Evolutionary conservation across 78 protist genomes (phyloP).

Genomic region (Emiliania huxleyi): DNA sequence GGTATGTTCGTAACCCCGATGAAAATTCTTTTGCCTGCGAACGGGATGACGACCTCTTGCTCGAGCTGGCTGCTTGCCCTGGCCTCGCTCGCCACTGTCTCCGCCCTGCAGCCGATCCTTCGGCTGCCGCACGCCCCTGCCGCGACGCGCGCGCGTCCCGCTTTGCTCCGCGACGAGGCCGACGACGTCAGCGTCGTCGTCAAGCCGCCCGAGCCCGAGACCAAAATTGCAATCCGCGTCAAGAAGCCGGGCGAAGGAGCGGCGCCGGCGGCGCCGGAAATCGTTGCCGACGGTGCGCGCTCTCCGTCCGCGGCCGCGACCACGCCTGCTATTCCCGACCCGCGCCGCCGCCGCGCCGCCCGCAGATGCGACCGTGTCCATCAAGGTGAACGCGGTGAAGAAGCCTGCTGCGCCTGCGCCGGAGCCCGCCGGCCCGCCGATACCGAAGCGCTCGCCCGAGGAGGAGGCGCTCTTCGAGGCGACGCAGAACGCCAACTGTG

Average conservation of each 20-base stretch:
- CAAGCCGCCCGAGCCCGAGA: background rate
- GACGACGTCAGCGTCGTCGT: no score
- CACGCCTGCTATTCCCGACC: background rate
- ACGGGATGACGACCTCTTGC: no score
- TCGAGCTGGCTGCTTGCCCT: no score
- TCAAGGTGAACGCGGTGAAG: background rate
- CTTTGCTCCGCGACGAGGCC: no score
- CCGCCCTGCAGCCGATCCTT: no score
- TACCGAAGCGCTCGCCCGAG: background rate
- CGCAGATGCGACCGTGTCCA: background rate
- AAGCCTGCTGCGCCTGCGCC: background rate
- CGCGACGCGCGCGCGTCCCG: no score
- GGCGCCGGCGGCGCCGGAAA: background rate
- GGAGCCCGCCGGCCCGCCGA: background rate
- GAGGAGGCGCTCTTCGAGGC: background rate
- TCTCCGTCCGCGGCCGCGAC: background rate
- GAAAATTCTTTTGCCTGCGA: no score
- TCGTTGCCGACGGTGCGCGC: background rate
- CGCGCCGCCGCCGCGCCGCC: background rate
- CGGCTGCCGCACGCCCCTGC: no score
- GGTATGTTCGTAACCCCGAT: no score
- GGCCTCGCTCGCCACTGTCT: no score
- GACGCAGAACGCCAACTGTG: background rate
- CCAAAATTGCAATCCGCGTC: background rate
- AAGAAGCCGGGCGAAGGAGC: background rate